Conservation (phyloP, 441 rosid genomes). For the Gossypium gossypioides region DNA sequence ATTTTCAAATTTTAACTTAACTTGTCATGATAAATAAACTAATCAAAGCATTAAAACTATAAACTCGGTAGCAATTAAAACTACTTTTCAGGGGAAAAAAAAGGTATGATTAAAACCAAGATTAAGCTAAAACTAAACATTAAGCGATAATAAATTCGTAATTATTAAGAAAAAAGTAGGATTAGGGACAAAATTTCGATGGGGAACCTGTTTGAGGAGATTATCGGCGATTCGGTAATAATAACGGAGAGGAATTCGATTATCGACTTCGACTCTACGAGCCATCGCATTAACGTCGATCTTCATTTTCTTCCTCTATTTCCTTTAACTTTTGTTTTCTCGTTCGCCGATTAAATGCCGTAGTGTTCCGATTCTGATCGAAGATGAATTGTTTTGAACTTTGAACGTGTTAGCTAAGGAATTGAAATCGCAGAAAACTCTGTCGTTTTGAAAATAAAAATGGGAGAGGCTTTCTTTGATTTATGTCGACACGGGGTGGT, state of each 20-base stretch:
- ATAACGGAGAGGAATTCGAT: constrained; percentile 64
- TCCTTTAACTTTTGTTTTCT: not conserved
- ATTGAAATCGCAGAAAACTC: constrained; percentile 6
- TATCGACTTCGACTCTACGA: constrained; percentile 68
- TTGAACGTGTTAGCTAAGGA: not conserved
- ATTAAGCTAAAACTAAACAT: not conserved
- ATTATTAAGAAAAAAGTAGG: not conserved
- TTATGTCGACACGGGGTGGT: not conserved
- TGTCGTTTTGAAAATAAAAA: not conserved
- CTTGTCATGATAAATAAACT: not conserved
- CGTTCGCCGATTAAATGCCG: constrained; percentile 7
- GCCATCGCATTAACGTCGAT: constrained; percentile 53
- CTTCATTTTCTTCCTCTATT: constrained; percentile 34
- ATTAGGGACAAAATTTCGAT: not conserved
- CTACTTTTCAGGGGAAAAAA: not conserved
- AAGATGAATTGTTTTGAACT: not conserved
- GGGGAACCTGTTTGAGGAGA: constrained; percentile 67
- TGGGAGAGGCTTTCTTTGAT: not conserved
- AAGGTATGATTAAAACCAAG: not conserved
- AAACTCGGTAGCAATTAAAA: not conserved
- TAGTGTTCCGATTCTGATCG: constrained; percentile 2
- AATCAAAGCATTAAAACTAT: not conserved
- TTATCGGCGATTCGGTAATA: constrained; percentile 86
- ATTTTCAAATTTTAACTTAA: not conserved
- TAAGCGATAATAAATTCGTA: not conserved